A percentile compares a stretch with the other conserved stretches of the same genome.
Evolutionary conservation across 1,284 basidiomycete species (phyloP).

Genomic region (Irpex sp.): DNA sequence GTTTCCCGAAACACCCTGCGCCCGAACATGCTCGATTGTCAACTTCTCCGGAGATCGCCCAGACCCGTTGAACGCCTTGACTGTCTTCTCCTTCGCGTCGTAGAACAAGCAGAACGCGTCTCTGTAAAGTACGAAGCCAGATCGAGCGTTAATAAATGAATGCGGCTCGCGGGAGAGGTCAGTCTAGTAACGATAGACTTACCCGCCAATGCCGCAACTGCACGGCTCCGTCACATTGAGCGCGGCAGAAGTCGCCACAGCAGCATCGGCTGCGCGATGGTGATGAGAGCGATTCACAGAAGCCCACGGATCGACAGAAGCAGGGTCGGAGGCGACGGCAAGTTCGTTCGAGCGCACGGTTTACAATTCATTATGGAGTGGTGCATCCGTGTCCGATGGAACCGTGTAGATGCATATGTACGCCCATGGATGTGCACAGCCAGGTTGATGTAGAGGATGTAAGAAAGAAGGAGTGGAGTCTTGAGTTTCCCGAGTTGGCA

Average conservation of each 20-base stretch:
- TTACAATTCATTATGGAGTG: neutral
- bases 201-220: constrained; percentile 82
- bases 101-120: constrained; percentile 94
- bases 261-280: constrained; percentile 56
- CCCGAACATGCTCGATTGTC: constrained; percentile 69
- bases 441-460: neutral
- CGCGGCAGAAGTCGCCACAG: constrained; percentile 82
- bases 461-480: neutral
- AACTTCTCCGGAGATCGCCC: constrained; percentile 83
- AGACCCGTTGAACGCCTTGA: constrained; percentile 85
- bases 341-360: neutral
- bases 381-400: neutral
- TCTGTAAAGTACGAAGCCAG: constrained; percentile 31
- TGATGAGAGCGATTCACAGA: too few relatives aligned
- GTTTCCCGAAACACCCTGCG: constrained; percentile 64
- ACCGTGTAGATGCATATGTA: neutral
- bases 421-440: neutral
- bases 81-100: constrained; percentile 74
- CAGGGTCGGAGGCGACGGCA: neutral
- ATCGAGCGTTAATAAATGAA: too few relatives aligned
- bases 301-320: neutral
- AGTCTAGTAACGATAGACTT: constrained; percentile 17
- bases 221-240: constrained; percentile 86
- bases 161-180: neutral
- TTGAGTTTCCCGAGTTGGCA: neutral